Evolutionary conservation across 164 flowering plant genomes (phyloP), one percentile per base, ranked within the genome.

Genomic region (Houttuynia cordata): DNA sequence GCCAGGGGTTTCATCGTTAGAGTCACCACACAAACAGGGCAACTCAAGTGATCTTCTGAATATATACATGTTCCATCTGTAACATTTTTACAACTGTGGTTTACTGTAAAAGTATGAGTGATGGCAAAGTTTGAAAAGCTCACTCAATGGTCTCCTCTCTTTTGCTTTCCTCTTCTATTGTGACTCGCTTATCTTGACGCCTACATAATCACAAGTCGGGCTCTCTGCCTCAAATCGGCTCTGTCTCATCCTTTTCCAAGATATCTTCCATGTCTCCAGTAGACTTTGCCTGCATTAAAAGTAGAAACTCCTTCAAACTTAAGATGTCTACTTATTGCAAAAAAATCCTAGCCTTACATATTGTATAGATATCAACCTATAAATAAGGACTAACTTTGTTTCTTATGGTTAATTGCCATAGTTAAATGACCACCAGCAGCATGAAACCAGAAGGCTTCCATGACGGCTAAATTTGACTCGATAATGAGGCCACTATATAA

Each of bases 211-310:
- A 57, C 56, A 78, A 1, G 73, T 70, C 39, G 18, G 49, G 54
- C 55, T 71, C 75, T 81, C 83, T 12, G 58, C 76, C 24, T 66
- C 58, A 10, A 49, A 55, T 2, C 68, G 76, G 23, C 72, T 71
- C 57, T 65, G 76, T 64, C 71, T 75, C 23, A 68, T 62, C 74
- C 62, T 75, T 13, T 62, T 74, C 91, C 91, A 86, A 12, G 86
- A 76, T 51, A 86, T 65, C 70, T 68, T 80, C 96, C 96, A 88
- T 24, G 71, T 73, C 70, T 71, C 51, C 18, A 86, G 66, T 64
- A 88, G 68, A 70, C 88, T 88, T 75, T 70, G 69, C 80, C 96
- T 88, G 79, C 69, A 77, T 55, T n/a, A 47, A 52, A 50, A 22
- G 24, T 12, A 57, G 37, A 20, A 22, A 23, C n/a, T 24, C 6